These are phyloP conservation scores for Acacia pycnantha DNA, from an alignment of 331 rosid species.

Conservation along the genomic window DNA sequence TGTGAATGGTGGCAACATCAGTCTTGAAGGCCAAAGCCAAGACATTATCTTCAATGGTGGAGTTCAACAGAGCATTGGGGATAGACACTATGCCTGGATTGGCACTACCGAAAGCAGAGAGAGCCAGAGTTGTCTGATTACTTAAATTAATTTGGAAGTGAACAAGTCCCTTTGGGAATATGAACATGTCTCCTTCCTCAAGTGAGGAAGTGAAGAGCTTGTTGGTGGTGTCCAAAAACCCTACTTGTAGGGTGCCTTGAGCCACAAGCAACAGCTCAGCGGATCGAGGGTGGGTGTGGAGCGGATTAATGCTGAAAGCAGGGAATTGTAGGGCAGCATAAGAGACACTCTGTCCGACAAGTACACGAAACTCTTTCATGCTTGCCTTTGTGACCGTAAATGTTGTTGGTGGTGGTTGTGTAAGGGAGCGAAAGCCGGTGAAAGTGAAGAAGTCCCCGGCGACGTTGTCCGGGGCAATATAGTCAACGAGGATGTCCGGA, in stretches of 20 bases:
- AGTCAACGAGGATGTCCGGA: constrained; percentile 38
- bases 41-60: constrained; percentile 39
- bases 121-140: constrained; percentile 4
- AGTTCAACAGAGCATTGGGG: constrained; percentile 33
- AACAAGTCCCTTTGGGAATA: constrained; percentile 45
- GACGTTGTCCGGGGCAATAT: constrained; percentile 22
- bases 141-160: constrained; percentile 25
- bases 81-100: constrained; percentile 34
- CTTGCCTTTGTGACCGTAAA: constrained; percentile 43
- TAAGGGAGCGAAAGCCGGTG: constrained; percentile 39
- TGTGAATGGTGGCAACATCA: constrained; percentile 36
- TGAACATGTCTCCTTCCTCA: constrained; percentile 32
- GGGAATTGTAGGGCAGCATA: constrained; percentile 54
- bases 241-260: constrained; percentile 39
- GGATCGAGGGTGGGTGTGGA: constrained; percentile 43
- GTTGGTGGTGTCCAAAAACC: constrained; percentile 39
- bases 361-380: constrained; percentile 46
- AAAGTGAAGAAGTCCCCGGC: constrained; percentile 54
- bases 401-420: not conserved
- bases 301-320: constrained; percentile 30
- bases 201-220: constrained; percentile 41
- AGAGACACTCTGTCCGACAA: constrained; percentile 60
- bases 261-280: constrained; percentile 33
- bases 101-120: constrained; percentile 48
- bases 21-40: constrained; percentile 51